Evolutionary conservation across 2,329 filamentous ascomycete genomes (phyloP).

Genomic region (Colletotrichum sp.): DNA sequence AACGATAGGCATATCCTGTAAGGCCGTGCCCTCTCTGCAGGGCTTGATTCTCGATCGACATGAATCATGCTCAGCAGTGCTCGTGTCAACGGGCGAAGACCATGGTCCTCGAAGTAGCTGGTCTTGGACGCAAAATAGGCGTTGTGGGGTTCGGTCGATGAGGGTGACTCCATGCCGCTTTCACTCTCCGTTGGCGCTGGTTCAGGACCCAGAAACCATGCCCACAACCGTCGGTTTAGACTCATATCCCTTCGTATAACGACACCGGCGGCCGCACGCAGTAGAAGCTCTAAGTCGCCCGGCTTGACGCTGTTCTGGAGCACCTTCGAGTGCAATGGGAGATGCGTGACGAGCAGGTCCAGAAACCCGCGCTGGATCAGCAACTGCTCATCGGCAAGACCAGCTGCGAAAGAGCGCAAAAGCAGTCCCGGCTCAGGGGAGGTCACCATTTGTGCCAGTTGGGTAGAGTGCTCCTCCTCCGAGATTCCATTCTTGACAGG

Average conservation of each 20-base stretch:
- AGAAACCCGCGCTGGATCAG: constrained; percentile 94
- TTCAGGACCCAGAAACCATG: constrained; percentile 90
- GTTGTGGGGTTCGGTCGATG: constrained; percentile 47
- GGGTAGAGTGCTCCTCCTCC: constrained; percentile 53
- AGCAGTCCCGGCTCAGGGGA: constrained; percentile 91
- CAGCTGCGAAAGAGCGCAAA: constrained; percentile 89
- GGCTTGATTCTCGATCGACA: constrained; percentile 50
- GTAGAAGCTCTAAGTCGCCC: constrained; percentile 80
- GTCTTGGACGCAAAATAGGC: constrained; percentile 63
- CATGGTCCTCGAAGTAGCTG: constrained; percentile 83
- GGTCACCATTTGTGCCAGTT: constrained; percentile 71
- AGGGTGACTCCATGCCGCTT: constrained; percentile 49
- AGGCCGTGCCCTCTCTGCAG: constrained; percentile 77
- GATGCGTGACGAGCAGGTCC: constrained; percentile 87
- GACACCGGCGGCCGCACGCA: constrained; percentile 84
- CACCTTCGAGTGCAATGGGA: constrained; percentile 84
- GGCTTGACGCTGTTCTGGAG: constrained; percentile 76
- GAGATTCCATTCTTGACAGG: constrained; percentile 30
- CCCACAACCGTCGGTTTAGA: constrained; percentile 91
- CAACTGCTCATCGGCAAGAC: constrained; percentile 84
- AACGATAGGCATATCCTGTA: constrained; percentile 92
- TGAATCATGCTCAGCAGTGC: constrained; percentile 81
- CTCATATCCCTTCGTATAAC: constrained; percentile 95
- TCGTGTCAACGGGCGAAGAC: constrained; percentile 74
- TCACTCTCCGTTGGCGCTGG: constrained; percentile 56